Evolutionary conservation across 2,329 filamentous ascomycete species (phyloP).

Genomic region (Acarospora socialis): DNA sequence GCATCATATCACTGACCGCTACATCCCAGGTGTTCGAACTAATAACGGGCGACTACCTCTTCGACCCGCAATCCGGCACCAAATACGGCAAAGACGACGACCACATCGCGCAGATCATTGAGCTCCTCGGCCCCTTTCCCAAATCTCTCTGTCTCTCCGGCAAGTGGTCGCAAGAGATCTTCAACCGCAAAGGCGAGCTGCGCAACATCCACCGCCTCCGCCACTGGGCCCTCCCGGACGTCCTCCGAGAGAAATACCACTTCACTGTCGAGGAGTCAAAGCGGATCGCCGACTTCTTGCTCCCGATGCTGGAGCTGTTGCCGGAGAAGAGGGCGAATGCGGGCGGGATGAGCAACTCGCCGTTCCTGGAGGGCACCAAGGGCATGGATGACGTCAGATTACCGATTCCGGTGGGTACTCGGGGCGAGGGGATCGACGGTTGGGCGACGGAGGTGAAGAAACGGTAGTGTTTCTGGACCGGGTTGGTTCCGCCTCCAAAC

Average conservation of each 20-base stretch:
- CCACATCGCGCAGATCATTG: constrained; percentile 97
- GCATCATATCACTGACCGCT: neutral
- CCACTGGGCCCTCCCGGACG: constrained; percentile 89
- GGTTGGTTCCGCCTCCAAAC: no score
- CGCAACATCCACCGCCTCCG: constrained; percentile 93
- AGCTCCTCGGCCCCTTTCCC: constrained; percentile 84
- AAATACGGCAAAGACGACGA: constrained; percentile 99
- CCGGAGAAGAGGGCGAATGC: constrained; percentile 87
- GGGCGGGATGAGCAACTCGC: constrained; percentile 80
- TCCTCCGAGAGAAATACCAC: constrained; percentile 92
- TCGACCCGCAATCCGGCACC: constrained; percentile 93
- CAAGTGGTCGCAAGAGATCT: constrained; percentile 98
- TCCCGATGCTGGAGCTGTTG: constrained; percentile 79
- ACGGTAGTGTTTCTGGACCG: constrained; percentile 45
- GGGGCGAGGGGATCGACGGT: constrained; percentile 84
- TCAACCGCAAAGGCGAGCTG: constrained; percentile 92
- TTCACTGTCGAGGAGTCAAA: constrained; percentile 72
- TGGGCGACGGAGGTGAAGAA: constrained; percentile 85
- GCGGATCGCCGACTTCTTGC: constrained; percentile 66
- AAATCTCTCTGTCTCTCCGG: constrained; percentile 82
- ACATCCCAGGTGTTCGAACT: constrained; percentile 71
- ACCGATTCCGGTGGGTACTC: constrained; percentile 62
- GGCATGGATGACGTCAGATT: constrained; percentile 76
- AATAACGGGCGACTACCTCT: constrained; percentile 95
- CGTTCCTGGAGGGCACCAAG: constrained; percentile 69